Evolutionary conservation across 2,329 filamentous ascomycete genomes (phyloP).

Genomic region (Graphilbum sp.): DNA sequence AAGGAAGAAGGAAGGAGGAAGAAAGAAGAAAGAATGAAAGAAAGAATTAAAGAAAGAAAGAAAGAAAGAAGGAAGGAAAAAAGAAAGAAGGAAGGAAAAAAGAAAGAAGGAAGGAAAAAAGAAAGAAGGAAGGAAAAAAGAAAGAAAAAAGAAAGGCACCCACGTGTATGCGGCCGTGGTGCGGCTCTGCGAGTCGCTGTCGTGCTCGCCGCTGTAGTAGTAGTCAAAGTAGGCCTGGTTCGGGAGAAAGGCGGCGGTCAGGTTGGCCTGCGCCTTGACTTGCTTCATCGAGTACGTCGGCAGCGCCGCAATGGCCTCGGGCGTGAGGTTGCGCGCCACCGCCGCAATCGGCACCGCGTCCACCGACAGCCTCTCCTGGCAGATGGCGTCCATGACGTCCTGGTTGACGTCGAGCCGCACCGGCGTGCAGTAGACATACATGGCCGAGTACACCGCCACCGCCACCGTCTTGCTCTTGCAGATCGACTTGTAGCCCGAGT

Average conservation of each 20-base stretch:
- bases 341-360: too few species aligned
- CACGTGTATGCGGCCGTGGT: not conserved
- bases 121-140: too few species aligned
- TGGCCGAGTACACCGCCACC: not conserved
- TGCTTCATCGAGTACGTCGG: not conserved
- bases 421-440: not conserved
- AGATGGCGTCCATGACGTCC: not conserved
- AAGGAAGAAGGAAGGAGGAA: too few species aligned
- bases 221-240: conserved; percentile 1
- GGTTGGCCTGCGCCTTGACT: not conserved
- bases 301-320: conserved; percentile 3
- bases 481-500: not conserved
- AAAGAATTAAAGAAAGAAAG: too few species aligned
- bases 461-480: not conserved
- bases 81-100: too few species aligned
- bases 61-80: not conserved
- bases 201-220: not conserved
- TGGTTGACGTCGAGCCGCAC: not conserved
- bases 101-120: too few species aligned
- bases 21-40: too few species aligned
- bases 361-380: not conserved
- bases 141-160: not conserved
- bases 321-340: conserved; percentile 4
- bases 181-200: not conserved
- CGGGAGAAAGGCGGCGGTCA: conserved; percentile 4